Percentiles rank a stretch among this genome's conserved stretches.
Evolutionary conservation across 73 alveolate species (phyloP).

Genomic region (Symbiodinium pilosum): DNA sequence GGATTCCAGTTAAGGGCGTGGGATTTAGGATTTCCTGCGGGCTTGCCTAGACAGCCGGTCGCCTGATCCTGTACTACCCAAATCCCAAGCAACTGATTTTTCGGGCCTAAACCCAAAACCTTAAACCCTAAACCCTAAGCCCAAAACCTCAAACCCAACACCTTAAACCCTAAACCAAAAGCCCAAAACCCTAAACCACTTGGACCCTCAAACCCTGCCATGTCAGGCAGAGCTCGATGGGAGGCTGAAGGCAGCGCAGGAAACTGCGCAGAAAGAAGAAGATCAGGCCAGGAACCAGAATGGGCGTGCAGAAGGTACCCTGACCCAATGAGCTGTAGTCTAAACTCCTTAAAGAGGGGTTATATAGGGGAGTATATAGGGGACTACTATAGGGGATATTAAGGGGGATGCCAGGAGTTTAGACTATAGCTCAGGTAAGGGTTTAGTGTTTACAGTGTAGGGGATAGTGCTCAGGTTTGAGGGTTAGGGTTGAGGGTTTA

Average conservation of each 20-base stretch:
- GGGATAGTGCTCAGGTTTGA: too few species aligned
- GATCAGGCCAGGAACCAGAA: background rate
- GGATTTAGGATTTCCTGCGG: too few species aligned
- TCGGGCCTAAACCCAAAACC: background rate
- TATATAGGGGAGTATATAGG: too few species aligned
- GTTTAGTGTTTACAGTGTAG: too few species aligned
- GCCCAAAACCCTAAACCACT: background rate
- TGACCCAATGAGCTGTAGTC: too few species aligned
- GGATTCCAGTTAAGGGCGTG: too few species aligned
- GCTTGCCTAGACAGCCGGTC: too few species aligned
- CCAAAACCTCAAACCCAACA: background rate
- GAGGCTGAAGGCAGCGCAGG: slow-evolving; percentile 54
- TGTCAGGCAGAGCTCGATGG: slow-evolving; percentile 78
- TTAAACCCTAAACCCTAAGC: background rate
- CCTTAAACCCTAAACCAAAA: background rate
- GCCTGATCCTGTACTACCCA: too few species aligned
- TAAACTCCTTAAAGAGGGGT: too few species aligned
- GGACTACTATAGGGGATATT: too few species aligned
- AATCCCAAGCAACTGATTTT: background rate
- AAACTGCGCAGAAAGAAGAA: background rate
- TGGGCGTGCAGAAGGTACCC: background rate
- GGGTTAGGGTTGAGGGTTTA: background rate
- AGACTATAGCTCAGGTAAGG: too few species aligned
- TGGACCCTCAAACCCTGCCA: background rate
- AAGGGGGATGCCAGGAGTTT: too few species aligned